Conservation (phyloP, 2,329 filamentous ascomycete species). For the Camptophora hylomeconis region DNA sequence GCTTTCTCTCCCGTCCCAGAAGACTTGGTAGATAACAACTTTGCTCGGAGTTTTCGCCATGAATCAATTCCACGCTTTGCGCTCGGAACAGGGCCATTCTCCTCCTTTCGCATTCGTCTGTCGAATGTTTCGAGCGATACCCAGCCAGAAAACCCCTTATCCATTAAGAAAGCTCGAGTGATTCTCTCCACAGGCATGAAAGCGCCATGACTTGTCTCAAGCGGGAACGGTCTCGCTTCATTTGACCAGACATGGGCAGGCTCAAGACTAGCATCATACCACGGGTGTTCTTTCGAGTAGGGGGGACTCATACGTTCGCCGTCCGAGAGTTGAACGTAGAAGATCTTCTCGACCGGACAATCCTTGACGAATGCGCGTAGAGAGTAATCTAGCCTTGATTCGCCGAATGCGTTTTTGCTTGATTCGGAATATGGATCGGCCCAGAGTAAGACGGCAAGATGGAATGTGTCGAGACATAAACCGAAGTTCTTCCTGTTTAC, state of each 20-base stretch:
- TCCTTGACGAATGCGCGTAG: slow-evolving; percentile 13
- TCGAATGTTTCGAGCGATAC: slow-evolving; percentile 24
- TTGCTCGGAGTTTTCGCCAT: no score
- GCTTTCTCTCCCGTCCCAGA: no score
- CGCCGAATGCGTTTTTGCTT: slow-evolving; percentile 12
- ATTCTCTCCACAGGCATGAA: slow-evolving; percentile 18
- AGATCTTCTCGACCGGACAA: slow-evolving; percentile 19
- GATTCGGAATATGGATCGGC: slow-evolving; percentile 17
- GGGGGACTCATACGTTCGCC: slow-evolving; percentile 22
- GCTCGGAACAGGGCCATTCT: slow-evolving; percentile 2
- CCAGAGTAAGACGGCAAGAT: slow-evolving; percentile 23
- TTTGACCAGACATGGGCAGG: slow-evolving; percentile 12
- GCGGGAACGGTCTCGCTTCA: slow-evolving; percentile 22
- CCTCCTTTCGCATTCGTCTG: slow-evolving; percentile 17
- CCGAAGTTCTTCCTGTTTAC: slow-evolving; percentile 25
- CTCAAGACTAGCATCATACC: slow-evolving; percentile 13
- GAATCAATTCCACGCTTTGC: no score
- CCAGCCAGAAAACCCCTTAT: slow-evolving; percentile 21
- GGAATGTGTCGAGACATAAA: slow-evolving; percentile 26
- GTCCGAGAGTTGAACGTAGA: slow-evolving; percentile 26
- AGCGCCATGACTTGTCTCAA: slow-evolving; percentile 15
- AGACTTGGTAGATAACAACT: no score
- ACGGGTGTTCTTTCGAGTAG: slow-evolving; percentile 20
- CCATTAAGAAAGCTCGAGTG: slow-evolving; percentile 19
- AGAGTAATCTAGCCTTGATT: slow-evolving; percentile 14